Evolutionary conservation across 768 basidiomycete genomes (phyloP), one percentile per base, ranked within the genome.

Genomic region (Trametes cingulata): DNA sequence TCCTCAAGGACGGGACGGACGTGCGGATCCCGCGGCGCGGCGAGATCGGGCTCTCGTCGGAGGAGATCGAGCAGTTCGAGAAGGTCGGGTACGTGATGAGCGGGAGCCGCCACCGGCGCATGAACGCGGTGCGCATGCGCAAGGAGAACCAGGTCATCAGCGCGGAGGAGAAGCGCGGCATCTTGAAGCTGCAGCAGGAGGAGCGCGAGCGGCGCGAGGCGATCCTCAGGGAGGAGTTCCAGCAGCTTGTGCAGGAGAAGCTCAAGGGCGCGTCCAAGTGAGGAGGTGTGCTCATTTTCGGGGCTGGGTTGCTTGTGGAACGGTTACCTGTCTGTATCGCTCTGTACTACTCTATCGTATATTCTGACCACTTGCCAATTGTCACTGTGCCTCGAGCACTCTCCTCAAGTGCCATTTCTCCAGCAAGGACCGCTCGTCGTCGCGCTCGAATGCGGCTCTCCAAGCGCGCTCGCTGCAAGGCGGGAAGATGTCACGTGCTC

Each of bases 101-200:
- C 67, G 97, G 96, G 45, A 91, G 86, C 68, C 79, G 96, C 62
- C 95, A 99, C 74, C 84, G 91, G 64, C 83, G 94, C 74, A 99
- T 99, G 97, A 99, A 98, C 67, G 96, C 97, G 0, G 96, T 99
- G 43, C 91, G 97, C 61, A 91, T 99, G 86, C 80, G 96, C 71
- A 98, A 98, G 81, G 97, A 99, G 79, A 98, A 99, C 77, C 97
- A 99, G 76, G 95, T 98, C 64, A 99, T 99, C 72, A 93, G 90
- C 68, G 95, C 96, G 1, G 97, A 98, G 76, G 97, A 99, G 82
- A 98, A 98, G 81, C 78, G 97, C 35, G 92, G 93, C 36, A 95
- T 98, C 59, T 72, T 98, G 71, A 96, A 97, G 76, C 69, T 98
- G 73, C 96, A 98, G 76, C 90, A 80, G 71, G 96, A 98, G 73